Base-by-base conservation (phyloP, 805 yeast species). In the Barnettozyma wickerhamii region DNA sequence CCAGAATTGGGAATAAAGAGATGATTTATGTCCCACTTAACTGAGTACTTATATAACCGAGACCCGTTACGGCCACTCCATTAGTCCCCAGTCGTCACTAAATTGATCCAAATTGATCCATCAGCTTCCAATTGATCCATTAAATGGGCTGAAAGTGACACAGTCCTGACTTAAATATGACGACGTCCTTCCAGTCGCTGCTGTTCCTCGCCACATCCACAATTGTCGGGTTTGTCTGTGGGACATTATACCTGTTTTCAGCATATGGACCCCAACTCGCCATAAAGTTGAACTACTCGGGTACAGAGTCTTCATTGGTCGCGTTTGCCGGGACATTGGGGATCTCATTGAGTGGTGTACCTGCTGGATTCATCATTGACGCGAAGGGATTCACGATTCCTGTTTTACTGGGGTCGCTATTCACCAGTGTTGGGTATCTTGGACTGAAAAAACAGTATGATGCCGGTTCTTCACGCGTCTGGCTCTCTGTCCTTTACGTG, bases 201-300 rank as follows among this genome's bases (percentile, higher is more conserved):
- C 19, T 40, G 14, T 26, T 35, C 26, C 42, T 57, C 33, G 10
- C 41, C 13, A 39, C 53, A 7, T 52, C 59, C 19, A 43, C 58
- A 2, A 17, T 56, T 39, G 66, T 49, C 13, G 84, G 83, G 10
- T 59, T 81, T 35, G 73, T 74, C 14, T 77, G 86, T 50, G 95
- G 95, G 1, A 85, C 93, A 2, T 65, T 83, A 52, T 85, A 85
- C 60, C 64, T 84, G 34, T 85, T 79, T 61, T 79, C 86, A 7
- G 85, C 87, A 1, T 85, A 78, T 58, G 81, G 88, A 29, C 91
- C 95, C 0, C 93, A 85, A 56, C 68, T 84, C 40, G 85, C 89
- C 1, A 60, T 59, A 21, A 68, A 69, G 38, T 68, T 85, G 39
- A 62, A 63, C 17, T 76, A 85, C 50, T 56, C 76, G 1, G 87